phyloP scores from a whole-genome alignment of 257 asterid genomes.

The Parsonsia alboflavescens region DNA sequence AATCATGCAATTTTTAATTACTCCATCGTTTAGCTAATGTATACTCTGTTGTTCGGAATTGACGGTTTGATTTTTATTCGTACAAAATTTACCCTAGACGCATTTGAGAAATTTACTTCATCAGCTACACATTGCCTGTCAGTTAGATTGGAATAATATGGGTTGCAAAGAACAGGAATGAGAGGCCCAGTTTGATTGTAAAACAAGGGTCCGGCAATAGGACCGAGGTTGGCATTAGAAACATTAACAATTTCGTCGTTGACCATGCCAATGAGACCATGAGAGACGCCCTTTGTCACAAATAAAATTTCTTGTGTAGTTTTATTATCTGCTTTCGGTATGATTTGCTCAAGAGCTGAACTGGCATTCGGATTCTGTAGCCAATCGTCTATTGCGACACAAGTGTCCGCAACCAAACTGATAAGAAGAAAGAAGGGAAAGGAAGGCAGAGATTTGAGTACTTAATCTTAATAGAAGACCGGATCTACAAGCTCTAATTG shows the following conservation, averaged over 20 bases:
- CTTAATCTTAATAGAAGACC: not conserved
- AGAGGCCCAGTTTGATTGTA: conserved; percentile 38
- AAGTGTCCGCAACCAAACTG: conserved; percentile 36
- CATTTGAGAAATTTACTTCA: conserved; percentile 29
- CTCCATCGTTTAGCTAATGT: not conserved
- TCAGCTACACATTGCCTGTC: conserved; percentile 19
- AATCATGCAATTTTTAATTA: not conserved
- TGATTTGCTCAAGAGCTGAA: conserved; percentile 31
- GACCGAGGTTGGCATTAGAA: conserved; percentile 30
- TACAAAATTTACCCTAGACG: conserved; percentile 22
- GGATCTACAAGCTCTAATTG: not conserved
- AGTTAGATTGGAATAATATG: conserved; percentile 22
- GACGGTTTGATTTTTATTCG: not conserved
- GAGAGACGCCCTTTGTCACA: conserved; percentile 25
- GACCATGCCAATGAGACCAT: conserved; percentile 18
- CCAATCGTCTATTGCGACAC: conserved; percentile 40
- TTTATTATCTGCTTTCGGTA: conserved; percentile 28
- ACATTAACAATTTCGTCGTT: conserved; percentile 27
- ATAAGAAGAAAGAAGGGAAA: not conserved
- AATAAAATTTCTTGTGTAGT: conserved; percentile 24
- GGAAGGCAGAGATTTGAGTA: not conserved
- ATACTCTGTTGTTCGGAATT: no score
- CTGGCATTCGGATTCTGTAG: conserved; percentile 31
- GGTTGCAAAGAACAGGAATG: conserved; percentile 35
- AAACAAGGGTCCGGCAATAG: conserved; percentile 23